Base-by-base conservation (phyloP, 2,329 filamentous ascomycete species). In the Aspergillus sp. region DNA sequence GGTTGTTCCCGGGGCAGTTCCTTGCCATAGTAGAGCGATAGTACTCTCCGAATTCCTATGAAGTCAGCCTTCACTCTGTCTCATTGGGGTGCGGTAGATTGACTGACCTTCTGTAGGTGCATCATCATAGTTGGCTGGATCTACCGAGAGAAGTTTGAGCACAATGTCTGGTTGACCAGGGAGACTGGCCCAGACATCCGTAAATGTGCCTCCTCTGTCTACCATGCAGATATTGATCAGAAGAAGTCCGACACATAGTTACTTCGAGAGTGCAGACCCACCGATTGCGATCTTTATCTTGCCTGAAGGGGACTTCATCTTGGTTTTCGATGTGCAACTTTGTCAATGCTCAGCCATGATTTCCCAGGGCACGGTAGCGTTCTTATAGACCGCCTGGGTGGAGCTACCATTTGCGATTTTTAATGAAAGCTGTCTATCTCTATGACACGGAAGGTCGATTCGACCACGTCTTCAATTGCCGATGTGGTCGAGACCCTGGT, bases 221-320 rank as follows among this genome's bases (percentile, higher is more conserved):
- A 69, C 68, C 16, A 66, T 66, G 32, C 4, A 70, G 49, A 70
- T 70, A 5, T 67, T 70, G 24, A 70, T 63, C 55, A 59, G 45
- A 26, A 93, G 89, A 0, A 90, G 89, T 68, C 91, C 91, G 59
- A 81, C 78, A 59, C 5, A 95, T 93, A 19, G 87, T 88, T 44
- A 95, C 76, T 64, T 94, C 90, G 63, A 95, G 95, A 55, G 95
- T 22, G 8, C 6, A 10, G 7, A 19, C 41, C 6, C 5, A 56
- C 51, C 47, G 13, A 55, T 54, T 14, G 52, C 51, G 16, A 55
- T 57, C 22, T 45, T 54, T n/a, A 55, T 45, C 16, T 49, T 45
- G 14, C 43, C 43, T 20, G n/a, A 17, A 22, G n/a, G 17, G 20
- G 43, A 16, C 11, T 24, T 30, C 43, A 45, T 45, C 13, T 13